Conservation (phyloP, 345 rosid genomes). For the Ceriops tagal region DNA sequence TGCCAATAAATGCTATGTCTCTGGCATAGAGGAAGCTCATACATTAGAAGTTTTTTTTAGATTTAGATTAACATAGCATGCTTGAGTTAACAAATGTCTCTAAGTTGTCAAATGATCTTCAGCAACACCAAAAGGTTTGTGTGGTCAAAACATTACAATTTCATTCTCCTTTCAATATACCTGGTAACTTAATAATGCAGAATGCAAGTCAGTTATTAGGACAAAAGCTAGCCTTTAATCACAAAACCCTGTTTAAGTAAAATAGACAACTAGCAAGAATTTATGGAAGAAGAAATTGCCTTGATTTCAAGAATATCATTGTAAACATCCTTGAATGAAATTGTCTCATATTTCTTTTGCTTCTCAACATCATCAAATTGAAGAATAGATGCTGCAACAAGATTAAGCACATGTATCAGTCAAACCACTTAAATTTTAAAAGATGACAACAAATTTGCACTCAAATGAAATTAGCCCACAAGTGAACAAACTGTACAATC, state of each 20-base stretch:
- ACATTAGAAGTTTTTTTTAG: not conserved
- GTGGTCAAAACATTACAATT: too few relatives aligned
- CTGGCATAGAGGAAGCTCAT: not conserved
- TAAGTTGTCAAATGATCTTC: too few relatives aligned
- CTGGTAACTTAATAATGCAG: too few relatives aligned
- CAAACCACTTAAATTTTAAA: conserved; percentile 6
- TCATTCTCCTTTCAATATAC: too few relatives aligned
- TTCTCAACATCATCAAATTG: conserved; percentile 64
- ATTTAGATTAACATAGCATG: not conserved
- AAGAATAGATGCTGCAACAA: conserved; percentile 68
- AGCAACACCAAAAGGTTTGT: too few relatives aligned
- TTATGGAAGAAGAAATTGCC: conserved; percentile 40
- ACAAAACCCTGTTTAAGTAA: conserved; percentile 1
- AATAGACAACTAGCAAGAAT: conserved; percentile 6
- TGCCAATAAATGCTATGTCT: too few relatives aligned
- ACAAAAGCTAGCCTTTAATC: conserved; percentile 7
- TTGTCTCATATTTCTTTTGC: conserved; percentile 56
- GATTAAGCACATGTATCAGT: not conserved
- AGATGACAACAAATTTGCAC: not conserved
- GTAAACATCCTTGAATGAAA: conserved; percentile 65
- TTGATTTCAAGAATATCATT: conserved; percentile 65
- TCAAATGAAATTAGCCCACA: not conserved
- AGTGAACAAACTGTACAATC: not conserved
- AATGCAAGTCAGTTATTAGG: not conserved
- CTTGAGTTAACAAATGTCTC: too few relatives aligned